Base-by-base conservation (phyloP, 441 rosid species). In the Eugenia klotzschiana region DNA sequence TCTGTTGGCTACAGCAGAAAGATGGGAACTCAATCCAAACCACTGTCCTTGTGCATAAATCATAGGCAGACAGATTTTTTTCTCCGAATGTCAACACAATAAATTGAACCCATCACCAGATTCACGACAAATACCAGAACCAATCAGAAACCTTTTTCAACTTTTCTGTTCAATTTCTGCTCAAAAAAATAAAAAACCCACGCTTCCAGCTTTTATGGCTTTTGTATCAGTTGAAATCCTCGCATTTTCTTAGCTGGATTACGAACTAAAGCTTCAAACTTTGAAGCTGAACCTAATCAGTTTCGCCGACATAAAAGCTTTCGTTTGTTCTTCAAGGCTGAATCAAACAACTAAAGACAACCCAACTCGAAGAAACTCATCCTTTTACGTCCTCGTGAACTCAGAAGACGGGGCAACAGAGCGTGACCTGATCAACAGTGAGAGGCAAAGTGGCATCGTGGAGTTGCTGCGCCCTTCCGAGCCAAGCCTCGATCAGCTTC, bases 401-500 rank as follows among this genome's bases (percentile, higher is more conserved):
- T 26, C 8, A 73, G 56, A 20, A 29, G 58, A 46, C 11, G 82
- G 43, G 53, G 25, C 1, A 33, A 43, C 51, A 52, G 37, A 27
- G 80, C 46, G 25, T 69, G 51, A 79, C 85, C 85, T 84, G 82
- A 51, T 84, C 85, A 57, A 84, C 40, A 20, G 82, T 25, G 8
- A 84, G 58, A 51, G 85, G 85, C 40, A 84, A n/a, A 20, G 82
- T 79, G 56, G 64, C 41, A 2, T 58, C 55, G 15, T 79, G 29
- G 10, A 84, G 84, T 27, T 37, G 80, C 80, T 41, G 57, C 3
- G 41, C 77, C 37, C 11, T 53, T 6, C 26, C n/a, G 23, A 84
- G 58, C 82, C 85, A 84, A 11, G 85, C 80, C 26, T 29, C 57
- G 64, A 84, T 79, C 18, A 49, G 55, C 74, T 37, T 26, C 23